Base-by-base conservation (phyloP, 108 stramenopile genomes). In the Asterionellopsis glacialis region DNA sequence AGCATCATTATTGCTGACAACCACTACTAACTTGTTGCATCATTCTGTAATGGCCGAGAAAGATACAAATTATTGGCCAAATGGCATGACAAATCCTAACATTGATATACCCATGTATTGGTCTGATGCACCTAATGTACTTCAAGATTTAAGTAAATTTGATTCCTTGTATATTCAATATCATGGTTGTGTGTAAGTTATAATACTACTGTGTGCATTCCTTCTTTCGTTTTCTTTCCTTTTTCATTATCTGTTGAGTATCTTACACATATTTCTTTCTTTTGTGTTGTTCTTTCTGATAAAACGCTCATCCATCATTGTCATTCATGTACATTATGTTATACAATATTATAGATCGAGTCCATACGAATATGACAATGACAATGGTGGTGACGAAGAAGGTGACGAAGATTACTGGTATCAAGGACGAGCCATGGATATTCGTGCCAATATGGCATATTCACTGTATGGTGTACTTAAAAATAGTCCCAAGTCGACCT, bases 361-460 rank as follows among this genome's bases (percentile, higher is more conserved):
- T 18, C 73, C 76, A 54, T 81, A 67, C 51, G 63, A 23, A 15
- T 62, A 67, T 16, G 74, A 72, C 25, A 50, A 76, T 23, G 60
- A 44, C 1, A 56, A 54, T 27, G 52, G 52, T 3, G 4, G 11
- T 54, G 52, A 11, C 26, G 52, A 22, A 7, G 22, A 11, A n/a
- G 52, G 11, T 15, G 52, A 22, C 4, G 52, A 54, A 5, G n/a
- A 54, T 27, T 54, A 25, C 22, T 86, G 85, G 85, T 83, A 82
- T 53, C 47, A 77, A 59, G 77, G 67, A 48, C 72, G 76, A 14
- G 77, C 79, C 0, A 79, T 67, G 53, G 14, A 25, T 1, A 74
- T 75, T 41, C 52, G 77, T 23, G 85, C 82, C 49, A 81, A 87
- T 51, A 78, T 73, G 9, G 82, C 82, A 1, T 87, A 68, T 51